Base-by-base conservation (phyloP, 805 yeast genomes). In the Kurtzmaniella fragi region DNA sequence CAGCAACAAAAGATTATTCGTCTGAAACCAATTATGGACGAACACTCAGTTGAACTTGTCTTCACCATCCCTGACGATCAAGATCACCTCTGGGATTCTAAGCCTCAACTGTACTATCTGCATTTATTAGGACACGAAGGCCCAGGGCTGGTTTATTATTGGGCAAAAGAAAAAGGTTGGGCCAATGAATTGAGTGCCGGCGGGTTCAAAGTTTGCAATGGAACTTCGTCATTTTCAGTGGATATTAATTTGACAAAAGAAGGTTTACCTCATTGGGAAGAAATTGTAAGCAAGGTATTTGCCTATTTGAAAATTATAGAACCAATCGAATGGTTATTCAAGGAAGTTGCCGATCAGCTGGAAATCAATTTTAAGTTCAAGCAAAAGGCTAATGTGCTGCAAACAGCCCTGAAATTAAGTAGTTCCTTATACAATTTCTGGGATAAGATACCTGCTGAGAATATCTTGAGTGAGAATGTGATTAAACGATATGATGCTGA, bases 61-160 rank as follows among this genome's bases (percentile, higher is more conserved):
- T 93, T 93, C 60, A 68, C 75, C 37, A 76, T 85, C 10, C 96
- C 96, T 2, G 89, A 85, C 53, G 81, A 82, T 47, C 75, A 76
- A 37, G 75, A 73, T 17, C 58, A 64, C 37, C 44, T 57, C 16
- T 85, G 90, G 85, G 73, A 75, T 39, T 71, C 74, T 17, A 78
- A 78, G 48, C 95, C 97, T 0, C 71, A 77, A 5, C 77, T 73
- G 40, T 84, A 88, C 59, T 74, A 67, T 47, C 77, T 90, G 15
- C 97, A 93, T 58, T 67, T 93, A 38, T 64, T 91, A 35, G 98
- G 98, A 31, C 98, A 91, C 59, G 99, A 91, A 64, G 85, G 93
- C 35, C 72, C 81, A 35, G 98, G 98, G 2, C 88, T 96, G 2
- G 58, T 91, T 14, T 75, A 80, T 40, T 73, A 71, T 46, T 73